A percentile compares a stretch with the other conserved stretches of the same genome.
phyloP scores from a whole-genome alignment of 257 asterid species.

The Solanum medicagineum region DNA sequence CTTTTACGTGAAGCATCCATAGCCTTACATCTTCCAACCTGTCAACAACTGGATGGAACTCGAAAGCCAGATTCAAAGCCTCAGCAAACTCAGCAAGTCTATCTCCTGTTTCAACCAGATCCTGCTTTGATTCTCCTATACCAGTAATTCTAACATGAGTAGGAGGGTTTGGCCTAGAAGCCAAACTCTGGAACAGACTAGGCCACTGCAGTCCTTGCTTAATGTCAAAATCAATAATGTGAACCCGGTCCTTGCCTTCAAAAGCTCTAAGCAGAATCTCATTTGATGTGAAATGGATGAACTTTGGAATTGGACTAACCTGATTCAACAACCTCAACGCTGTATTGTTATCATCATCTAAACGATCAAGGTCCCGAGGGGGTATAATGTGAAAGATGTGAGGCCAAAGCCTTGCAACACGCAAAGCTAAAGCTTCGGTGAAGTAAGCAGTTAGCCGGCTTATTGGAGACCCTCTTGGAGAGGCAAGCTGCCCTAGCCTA shows the following conservation, averaged over 20 bases:
- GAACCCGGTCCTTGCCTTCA: slow-evolving; percentile 73
- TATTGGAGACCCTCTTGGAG: slow-evolving; percentile 66
- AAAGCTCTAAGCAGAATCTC: slow-evolving; percentile 76
- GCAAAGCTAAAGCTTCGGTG: slow-evolving; percentile 75
- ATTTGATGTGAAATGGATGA: slow-evolving; percentile 78
- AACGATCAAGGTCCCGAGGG: slow-evolving; percentile 61
- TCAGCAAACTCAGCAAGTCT: slow-evolving; percentile 70
- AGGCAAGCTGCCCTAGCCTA: slow-evolving; percentile 85
- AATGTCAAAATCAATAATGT: slow-evolving; percentile 80
- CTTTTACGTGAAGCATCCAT: slow-evolving; percentile 99
- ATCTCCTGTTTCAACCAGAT: slow-evolving; percentile 67
- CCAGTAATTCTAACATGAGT: slow-evolving; percentile 84
- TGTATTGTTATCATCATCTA: slow-evolving; percentile 38
- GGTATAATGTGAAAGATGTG: slow-evolving; percentile 49
- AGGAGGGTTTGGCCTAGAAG: slow-evolving; percentile 58
- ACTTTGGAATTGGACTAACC: slow-evolving; percentile 69
- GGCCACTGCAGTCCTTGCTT: slow-evolving; percentile 98
- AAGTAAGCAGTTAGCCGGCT: slow-evolving; percentile 72
- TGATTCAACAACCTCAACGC: slow-evolving; percentile 58
- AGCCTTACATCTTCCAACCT: slow-evolving; percentile 85
- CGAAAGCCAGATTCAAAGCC: slow-evolving; percentile 50
- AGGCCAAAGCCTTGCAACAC: slow-evolving; percentile 76
- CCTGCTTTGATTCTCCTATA: slow-evolving; percentile 84
- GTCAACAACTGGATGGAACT: slow-evolving; percentile 89
- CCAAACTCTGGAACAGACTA: slow-evolving; percentile 77